Percentiles rank a stretch among this genome's conserved stretches.
These are phyloP conservation scores for Cruciata laevipes DNA, from an alignment of 257 asterid genomes.

Conservation along the genomic window DNA sequence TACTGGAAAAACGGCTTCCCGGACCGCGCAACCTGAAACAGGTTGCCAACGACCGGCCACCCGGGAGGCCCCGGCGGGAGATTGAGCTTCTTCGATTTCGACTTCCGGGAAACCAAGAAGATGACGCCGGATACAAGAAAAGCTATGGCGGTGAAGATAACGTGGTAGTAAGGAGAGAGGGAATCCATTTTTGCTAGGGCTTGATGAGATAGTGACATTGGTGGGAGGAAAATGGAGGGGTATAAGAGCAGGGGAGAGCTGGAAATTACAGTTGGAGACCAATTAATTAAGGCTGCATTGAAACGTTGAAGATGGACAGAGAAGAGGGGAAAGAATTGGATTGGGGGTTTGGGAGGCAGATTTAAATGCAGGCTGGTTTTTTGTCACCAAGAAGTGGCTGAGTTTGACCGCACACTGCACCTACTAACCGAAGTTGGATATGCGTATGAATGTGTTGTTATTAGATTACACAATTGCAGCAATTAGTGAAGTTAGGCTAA, in stretches of 20 bases:
- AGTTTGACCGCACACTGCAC: neutral
- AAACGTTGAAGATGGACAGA: too few relatives aligned
- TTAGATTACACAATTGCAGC: neutral
- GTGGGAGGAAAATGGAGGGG: neutral
- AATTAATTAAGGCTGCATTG: slow-evolving; percentile 1
- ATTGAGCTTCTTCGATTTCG: slow-evolving; percentile 40
- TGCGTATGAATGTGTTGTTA: neutral
- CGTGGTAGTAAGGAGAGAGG: slow-evolving; percentile 47
- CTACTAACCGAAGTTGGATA: neutral
- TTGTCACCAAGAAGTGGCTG: neutral
- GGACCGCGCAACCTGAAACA: slow-evolving; percentile 78
- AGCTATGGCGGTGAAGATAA: slow-evolving; percentile 54
- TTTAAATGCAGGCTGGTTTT: slow-evolving; percentile 12
- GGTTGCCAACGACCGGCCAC: slow-evolving; percentile 77
- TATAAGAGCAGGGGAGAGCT: slow-evolving; percentile 17
- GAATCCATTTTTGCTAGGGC: neutral
- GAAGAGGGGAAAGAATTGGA: neutral
- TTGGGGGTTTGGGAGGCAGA: neutral
- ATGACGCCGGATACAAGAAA: slow-evolving; percentile 40
- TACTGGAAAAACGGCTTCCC: slow-evolving; percentile 72
- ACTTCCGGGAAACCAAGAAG: slow-evolving; percentile 36
- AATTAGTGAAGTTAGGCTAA: neutral
- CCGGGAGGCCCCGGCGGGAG: slow-evolving; percentile 96
- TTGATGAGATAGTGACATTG: neutral
- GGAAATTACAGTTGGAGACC: slow-evolving; percentile 24